These are phyloP conservation scores for Cladosporium austrohemisphaericum DNA, from an alignment of 2,329 filamentous ascomycete species.

Conservation along the genomic window DNA sequence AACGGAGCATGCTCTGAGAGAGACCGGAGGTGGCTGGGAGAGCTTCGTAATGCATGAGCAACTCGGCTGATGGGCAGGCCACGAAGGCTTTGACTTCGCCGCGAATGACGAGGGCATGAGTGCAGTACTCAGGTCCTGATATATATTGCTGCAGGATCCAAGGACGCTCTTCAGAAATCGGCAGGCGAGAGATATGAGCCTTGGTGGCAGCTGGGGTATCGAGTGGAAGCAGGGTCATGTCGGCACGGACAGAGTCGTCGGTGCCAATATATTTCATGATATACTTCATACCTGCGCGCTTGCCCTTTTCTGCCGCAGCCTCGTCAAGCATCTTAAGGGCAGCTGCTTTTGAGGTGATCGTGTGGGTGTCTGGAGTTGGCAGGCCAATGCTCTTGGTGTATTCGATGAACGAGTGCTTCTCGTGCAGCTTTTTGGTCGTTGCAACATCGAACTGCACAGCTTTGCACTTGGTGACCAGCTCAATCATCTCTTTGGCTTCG, in stretches of 20 bases:
- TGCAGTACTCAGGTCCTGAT: conserved; percentile 64
- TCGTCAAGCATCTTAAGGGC: conserved; percentile 52
- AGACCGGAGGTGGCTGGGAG: conserved; percentile 55
- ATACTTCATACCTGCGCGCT: conserved; percentile 45
- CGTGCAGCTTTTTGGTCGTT: conserved; percentile 57
- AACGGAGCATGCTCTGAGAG: conserved; percentile 58
- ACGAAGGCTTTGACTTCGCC: conserved; percentile 64
- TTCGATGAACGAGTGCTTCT: conserved; percentile 63
- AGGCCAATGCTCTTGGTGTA: conserved; percentile 55
- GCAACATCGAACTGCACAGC: conserved; percentile 61
- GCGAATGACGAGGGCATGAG: conserved; percentile 64
- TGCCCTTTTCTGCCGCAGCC: conserved; percentile 20
- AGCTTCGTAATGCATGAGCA: conserved; percentile 64
- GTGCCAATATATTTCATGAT: conserved; percentile 65
- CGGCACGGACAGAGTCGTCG: conserved; percentile 56
- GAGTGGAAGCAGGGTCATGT: conserved; percentile 64
- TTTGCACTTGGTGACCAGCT: conserved; percentile 55
- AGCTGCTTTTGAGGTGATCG: conserved; percentile 52
- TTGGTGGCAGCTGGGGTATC: conserved; percentile 51
- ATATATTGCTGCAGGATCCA: conserved; percentile 71
- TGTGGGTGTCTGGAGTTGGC: conserved; percentile 41
- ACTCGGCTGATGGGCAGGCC: conserved; percentile 60
- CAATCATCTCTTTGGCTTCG: conserved; percentile 58
- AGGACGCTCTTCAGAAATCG: conserved; percentile 52
- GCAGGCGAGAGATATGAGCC: conserved; percentile 52